phyloP scores from a whole-genome alignment of 495 filamentous ascomycete species.

The Aspergillus conjunctus region DNA sequence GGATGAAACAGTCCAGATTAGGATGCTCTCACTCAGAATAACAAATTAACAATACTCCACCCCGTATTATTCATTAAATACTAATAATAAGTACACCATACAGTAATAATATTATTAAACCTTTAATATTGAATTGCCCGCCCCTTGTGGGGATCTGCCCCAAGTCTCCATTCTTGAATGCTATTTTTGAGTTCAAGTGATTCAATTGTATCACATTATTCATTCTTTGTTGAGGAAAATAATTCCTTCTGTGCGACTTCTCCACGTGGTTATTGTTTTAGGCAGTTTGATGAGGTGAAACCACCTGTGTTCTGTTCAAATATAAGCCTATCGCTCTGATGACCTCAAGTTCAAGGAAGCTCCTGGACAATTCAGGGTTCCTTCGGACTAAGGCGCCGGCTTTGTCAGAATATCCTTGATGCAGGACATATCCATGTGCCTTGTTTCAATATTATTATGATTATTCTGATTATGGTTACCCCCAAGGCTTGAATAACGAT shows the following conservation, averaged over 20 bases:
- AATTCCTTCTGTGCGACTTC: background rate
- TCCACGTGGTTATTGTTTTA: constrained; percentile 1
- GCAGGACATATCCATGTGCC: constrained; percentile 16
- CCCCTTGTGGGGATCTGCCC: background rate
- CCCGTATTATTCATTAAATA: no score
- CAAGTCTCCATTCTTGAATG: background rate
- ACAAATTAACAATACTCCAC: no score
- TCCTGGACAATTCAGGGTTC: background rate
- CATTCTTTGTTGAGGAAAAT: background rate
- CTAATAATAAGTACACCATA: background rate
- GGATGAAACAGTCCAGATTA: constrained; percentile 16
- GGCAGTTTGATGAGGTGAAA: background rate
- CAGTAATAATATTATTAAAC: background rate
- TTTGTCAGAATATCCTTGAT: constrained; percentile 2
- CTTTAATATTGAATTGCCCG: constrained; percentile 3
- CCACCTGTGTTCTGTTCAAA: background rate
- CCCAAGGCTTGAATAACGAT: background rate
- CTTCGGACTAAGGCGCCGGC: background rate
- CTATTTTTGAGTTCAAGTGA: background rate
- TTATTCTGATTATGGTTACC: background rate
- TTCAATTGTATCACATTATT: background rate
- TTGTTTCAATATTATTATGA: constrained; percentile 14
- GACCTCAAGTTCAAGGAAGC: background rate
- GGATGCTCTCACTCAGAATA: background rate
- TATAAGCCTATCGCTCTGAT: background rate